Conservation (phyloP, 2,329 filamentous ascomycete genomes). For the Penicillium sp. region DNA sequence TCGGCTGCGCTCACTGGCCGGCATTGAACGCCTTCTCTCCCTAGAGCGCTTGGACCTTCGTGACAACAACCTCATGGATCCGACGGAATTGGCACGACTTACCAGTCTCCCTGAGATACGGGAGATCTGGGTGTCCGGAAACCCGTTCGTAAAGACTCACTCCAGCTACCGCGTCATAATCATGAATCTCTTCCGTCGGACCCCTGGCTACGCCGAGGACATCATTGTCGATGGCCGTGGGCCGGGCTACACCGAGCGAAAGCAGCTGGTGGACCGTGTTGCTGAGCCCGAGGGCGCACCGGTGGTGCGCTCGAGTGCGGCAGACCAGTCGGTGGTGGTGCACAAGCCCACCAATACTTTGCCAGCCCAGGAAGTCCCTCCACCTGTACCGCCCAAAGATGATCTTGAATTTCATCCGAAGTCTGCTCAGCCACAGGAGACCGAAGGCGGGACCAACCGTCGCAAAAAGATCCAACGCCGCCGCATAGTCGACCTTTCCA, state of each 20-base stretch:
- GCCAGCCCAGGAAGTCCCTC: constrained; percentile 14
- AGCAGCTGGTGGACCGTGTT: constrained; percentile 78
- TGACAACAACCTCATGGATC: constrained; percentile 89
- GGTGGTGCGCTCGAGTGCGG: constrained; percentile 69
- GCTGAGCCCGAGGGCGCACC: constrained; percentile 75
- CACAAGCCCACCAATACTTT: constrained; percentile 60
- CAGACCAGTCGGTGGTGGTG: constrained; percentile 66
- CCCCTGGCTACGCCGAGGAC: constrained; percentile 87
- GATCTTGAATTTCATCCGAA: constrained; percentile 18
- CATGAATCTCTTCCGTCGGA: constrained; percentile 92
- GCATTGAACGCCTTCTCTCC: constrained; percentile 84
- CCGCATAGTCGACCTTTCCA: constrained; percentile 60
- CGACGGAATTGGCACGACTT: constrained; percentile 82
- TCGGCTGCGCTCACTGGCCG: constrained; percentile 80
- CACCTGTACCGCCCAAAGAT: constrained; percentile 17
- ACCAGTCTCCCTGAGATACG: constrained; percentile 88
- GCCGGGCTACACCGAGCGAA: constrained; percentile 82
- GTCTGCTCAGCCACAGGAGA: constrained; percentile 25
- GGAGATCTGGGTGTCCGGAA: constrained; percentile 90
- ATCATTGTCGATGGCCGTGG: constrained; percentile 82
- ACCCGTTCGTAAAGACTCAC: constrained; percentile 88
- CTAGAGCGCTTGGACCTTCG: constrained; percentile 87
- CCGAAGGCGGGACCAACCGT: constrained; percentile 38
- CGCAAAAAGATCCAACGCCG: constrained; percentile 56
- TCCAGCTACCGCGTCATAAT: constrained; percentile 83